Conservation (phyloP, 169 alveolate species). For the Plasmodium vivax region DNA sequence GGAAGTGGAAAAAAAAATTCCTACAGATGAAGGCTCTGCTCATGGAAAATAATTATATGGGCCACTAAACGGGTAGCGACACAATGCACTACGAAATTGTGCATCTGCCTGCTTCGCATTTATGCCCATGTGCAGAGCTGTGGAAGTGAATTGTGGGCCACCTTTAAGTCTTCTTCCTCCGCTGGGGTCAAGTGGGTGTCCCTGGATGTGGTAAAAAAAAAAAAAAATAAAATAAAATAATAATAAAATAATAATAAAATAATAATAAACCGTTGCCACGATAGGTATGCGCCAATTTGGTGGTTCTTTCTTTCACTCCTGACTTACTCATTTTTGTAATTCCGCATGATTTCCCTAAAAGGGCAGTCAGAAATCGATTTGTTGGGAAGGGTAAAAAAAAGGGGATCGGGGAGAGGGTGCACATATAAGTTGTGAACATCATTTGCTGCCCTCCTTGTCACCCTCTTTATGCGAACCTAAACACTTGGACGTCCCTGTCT, state of each 20-base stretch:
- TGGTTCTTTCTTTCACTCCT: background rate
- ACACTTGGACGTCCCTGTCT: constrained; percentile 66
- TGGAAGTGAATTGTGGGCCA: background rate
- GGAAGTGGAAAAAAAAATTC: background rate
- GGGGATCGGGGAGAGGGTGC: background rate
- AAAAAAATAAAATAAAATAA: background rate
- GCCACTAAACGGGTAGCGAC: background rate
- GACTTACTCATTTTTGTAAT: constrained; percentile 56
- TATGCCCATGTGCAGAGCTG: background rate
- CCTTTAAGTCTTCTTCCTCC: constrained; percentile 60
- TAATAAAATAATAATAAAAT: too few relatives aligned
- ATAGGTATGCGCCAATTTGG: background rate
- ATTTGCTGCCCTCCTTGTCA: background rate
- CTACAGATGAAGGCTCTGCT: background rate
- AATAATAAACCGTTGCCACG: background rate
- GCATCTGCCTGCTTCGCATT: background rate
- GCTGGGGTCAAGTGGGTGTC: constrained; percentile 22
- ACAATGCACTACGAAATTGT: background rate
- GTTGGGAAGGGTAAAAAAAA: background rate
- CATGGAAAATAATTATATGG: background rate
- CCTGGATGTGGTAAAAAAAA: background rate
- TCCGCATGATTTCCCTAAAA: constrained; percentile 63
- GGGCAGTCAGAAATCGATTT: background rate
- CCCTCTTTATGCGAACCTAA: constrained; percentile 14
- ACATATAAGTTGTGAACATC: background rate